Conservation (phyloP, 352 stramenopile species). For the Globisporangium spiculum region DNA sequence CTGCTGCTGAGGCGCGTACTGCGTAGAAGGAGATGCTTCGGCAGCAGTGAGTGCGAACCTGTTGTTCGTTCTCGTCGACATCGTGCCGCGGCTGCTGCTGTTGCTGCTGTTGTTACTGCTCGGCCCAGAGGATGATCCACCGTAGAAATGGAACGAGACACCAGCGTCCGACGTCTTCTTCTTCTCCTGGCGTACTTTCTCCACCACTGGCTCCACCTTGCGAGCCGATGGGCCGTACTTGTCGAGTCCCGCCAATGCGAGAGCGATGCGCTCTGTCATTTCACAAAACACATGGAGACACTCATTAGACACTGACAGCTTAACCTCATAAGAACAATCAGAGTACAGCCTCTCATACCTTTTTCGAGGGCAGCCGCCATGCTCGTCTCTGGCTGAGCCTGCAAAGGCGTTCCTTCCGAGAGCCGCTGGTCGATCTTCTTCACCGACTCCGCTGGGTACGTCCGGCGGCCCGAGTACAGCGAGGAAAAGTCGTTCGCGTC, state of each 20-base stretch:
- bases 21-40: conserved; percentile 1
- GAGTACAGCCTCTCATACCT: conserved; percentile 7
- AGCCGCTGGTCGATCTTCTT: conserved; percentile 45
- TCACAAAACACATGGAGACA: background rate
- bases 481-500: conserved; percentile 38
- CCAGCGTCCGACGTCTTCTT: conserved; percentile 27
- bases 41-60: conserved; percentile 27
- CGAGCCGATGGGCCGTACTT: conserved; percentile 12
- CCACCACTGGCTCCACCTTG: conserved; percentile 23
- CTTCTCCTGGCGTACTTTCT: conserved; percentile 18
- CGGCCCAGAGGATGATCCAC: conserved; percentile 19
- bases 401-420: conserved; percentile 28
- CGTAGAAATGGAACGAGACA: conserved; percentile 65
- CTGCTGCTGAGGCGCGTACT: background rate
- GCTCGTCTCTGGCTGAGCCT: conserved; percentile 27
- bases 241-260: conserved; percentile 9
- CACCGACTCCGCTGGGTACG: conserved; percentile 59
- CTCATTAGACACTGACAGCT: background rate
- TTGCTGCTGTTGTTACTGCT: conserved; percentile 1
- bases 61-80: conserved; percentile 13
- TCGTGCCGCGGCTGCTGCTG: conserved; percentile 3
- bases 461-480: conserved; percentile 60
- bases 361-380: conserved; percentile 37
- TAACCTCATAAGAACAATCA: background rate
- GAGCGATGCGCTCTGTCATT: conserved; percentile 23